phyloP scores from a whole-genome alignment of 345 rosid species.

The Eucalyptus viminalis region DNA sequence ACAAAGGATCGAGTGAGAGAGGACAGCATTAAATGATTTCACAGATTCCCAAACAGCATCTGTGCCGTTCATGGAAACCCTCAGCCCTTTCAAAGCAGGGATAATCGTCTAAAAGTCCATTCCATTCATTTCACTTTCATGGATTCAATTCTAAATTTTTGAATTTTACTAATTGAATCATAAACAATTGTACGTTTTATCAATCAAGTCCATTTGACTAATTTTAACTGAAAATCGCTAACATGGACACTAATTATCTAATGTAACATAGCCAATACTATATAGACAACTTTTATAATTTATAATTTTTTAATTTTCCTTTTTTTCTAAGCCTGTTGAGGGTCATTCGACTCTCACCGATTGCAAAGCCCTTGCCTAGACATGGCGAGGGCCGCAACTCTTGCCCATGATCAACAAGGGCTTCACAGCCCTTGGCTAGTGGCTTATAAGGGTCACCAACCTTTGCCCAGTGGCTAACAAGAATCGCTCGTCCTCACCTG shows the following conservation, averaged over 20 bases:
- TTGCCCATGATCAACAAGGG: not conserved
- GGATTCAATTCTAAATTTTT: accelerated
- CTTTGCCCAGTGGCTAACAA: not conserved
- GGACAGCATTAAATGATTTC: not conserved
- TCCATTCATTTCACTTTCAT: too few species aligned
- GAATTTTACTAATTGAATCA: too few species aligned
- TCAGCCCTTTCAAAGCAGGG: too few species aligned
- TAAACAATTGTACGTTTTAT: accelerated
- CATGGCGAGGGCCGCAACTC: not conserved
- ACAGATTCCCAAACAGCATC: not conserved
- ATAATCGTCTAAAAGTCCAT: too few species aligned
- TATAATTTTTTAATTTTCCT: accelerated
- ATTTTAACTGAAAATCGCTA: accelerated
- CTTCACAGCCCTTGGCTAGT: not conserved
- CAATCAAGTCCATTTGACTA: accelerated
- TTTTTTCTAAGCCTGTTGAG: accelerated
- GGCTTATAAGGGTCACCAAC: not conserved
- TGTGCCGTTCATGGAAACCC: not conserved
- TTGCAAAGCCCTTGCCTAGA: too few species aligned
- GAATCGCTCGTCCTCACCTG: accelerated
- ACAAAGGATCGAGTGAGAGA: not conserved
- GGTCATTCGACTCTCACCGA: accelerated
- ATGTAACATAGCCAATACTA: accelerated
- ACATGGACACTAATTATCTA: accelerated
- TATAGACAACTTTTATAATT: accelerated